Conservation (phyloP, 139 green algal species). For the Zygnema cylindricum region DNA sequence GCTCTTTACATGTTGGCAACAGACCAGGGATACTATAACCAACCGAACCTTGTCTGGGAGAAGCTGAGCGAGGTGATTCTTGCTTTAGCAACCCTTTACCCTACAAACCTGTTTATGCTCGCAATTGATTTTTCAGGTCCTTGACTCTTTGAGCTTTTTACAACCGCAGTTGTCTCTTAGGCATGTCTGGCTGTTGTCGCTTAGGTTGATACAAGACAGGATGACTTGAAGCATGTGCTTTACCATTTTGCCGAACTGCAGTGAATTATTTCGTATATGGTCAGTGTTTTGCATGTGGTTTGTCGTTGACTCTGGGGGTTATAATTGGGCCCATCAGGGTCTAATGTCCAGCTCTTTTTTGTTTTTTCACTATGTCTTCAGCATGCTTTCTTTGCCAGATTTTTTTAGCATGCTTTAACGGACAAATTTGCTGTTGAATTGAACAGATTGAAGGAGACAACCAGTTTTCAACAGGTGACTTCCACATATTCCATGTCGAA, state of each 20-base stretch:
- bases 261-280: not conserved
- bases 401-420: too few relatives aligned
- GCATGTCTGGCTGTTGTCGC: not conserved
- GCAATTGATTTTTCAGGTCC: not conserved
- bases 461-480: not conserved
- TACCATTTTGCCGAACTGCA: not conserved
- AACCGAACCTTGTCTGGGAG: constrained; percentile 91
- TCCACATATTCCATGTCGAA: not conserved
- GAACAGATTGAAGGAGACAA: constrained; percentile 38
- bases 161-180: not conserved
- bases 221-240: not conserved
- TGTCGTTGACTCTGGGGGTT: too few relatives aligned
- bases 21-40: constrained; percentile 79
- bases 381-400: too few relatives aligned
- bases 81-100: constrained; percentile 5
- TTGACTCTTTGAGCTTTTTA: not conserved
- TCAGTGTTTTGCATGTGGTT: too few relatives aligned
- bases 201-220: too few relatives aligned
- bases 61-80: constrained; percentile 46
- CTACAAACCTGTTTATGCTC: not conserved
- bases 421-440: too few relatives aligned
- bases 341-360: too few relatives aligned
- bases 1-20: constrained; percentile 89
- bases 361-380: too few relatives aligned
- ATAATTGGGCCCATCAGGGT: too few relatives aligned